Evolutionary conservation across 2,329 filamentous ascomycete genomes (phyloP), one percentile per base, ranked within the genome.

Genomic region (Pestalotiopsis sp.): DNA sequence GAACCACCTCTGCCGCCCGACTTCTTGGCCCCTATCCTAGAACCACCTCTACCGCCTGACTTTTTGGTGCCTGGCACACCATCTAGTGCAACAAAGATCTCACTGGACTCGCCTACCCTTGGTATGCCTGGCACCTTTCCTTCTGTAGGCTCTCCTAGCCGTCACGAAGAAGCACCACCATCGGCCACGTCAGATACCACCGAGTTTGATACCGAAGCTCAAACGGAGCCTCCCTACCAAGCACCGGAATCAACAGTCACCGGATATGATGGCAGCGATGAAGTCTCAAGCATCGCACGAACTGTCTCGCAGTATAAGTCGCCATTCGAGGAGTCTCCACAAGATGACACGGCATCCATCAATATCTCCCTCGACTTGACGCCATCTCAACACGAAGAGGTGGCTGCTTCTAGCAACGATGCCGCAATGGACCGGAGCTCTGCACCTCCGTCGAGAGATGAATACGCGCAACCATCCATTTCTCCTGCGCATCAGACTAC

Each of bases 131-230:
- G 90, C 11, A 86, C 86, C 73, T 90, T 92, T 75, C 85, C 87
- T 66, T 78, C 79, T 36, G 72, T 78, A 52, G 83, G 75, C 27
- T 80, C 81, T 60, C 75, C 78, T 2, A 71, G 78, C 11, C 80
- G 81, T 23, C 75, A 78, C 13, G 85, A 89, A 38, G 82, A 87
- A 58, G 80, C 82, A 39, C 89, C 89, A 2, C 79, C 79, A 39
- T 91, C 91, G 17, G 87, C 90, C 3, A 76, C 89, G 14, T 92
- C 91, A 5, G 81, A 85, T 57, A 86, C 86, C 7, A 93, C 91
- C 0, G 90, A 93, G 73, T 92, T 94, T 72, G 92, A 94, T 72
- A 86, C 84, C n/a, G 92, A 94, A 73, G 85, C 90, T 25, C 92
- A 94, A 76, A 88, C 86, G 1, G 87, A 90, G 60, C 80, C 85